A percentile compares a stretch with the other conserved stretches of the same genome.
phyloP scores from a whole-genome alignment of 495 filamentous ascomycete species.

The Neurospora pannonica region DNA sequence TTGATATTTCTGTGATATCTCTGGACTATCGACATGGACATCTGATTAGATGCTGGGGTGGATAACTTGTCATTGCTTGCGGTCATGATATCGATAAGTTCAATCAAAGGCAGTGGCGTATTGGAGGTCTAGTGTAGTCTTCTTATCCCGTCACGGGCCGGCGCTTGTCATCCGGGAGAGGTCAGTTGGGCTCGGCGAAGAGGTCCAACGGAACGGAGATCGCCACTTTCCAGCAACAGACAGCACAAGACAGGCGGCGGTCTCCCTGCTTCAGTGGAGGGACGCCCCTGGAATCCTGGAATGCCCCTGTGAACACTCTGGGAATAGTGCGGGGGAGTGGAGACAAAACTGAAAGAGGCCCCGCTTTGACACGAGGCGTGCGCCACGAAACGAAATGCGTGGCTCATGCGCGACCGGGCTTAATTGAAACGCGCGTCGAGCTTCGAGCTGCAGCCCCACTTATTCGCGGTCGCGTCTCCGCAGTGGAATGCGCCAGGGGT shows the following conservation, averaged over 20 bases:
- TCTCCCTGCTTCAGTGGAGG: not conserved
- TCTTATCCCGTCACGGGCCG: not conserved
- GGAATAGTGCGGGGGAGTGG: not conserved
- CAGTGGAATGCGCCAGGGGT: slow-evolving; percentile 6
- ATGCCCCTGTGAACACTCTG: not conserved
- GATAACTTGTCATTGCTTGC: not conserved
- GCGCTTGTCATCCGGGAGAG: not conserved
- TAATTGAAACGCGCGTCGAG: slow-evolving; percentile 17
- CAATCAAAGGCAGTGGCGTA: not conserved
- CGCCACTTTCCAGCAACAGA: slow-evolving; percentile 27
- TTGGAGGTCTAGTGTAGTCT: not conserved
- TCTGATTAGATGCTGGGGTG: not conserved
- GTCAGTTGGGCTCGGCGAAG: not conserved
- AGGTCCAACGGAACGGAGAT: slow-evolving; percentile 24
- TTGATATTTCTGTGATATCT: not conserved
- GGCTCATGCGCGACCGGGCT: not conserved
- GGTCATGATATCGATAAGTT: not conserved
- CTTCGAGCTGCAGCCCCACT: slow-evolving; percentile 6
- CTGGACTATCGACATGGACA: not conserved
- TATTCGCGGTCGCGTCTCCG: slow-evolving; percentile 16
- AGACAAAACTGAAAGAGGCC: not conserved
- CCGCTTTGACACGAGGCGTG: not conserved
- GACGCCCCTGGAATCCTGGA: not conserved
- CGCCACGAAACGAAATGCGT: not conserved
- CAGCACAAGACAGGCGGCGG: not conserved